Percentiles rank a stretch among this genome's conserved stretches.
These are phyloP conservation scores for Phytophthora agathidicida DNA, from an alignment of 352 stramenopile species.

Conservation along the genomic window DNA sequence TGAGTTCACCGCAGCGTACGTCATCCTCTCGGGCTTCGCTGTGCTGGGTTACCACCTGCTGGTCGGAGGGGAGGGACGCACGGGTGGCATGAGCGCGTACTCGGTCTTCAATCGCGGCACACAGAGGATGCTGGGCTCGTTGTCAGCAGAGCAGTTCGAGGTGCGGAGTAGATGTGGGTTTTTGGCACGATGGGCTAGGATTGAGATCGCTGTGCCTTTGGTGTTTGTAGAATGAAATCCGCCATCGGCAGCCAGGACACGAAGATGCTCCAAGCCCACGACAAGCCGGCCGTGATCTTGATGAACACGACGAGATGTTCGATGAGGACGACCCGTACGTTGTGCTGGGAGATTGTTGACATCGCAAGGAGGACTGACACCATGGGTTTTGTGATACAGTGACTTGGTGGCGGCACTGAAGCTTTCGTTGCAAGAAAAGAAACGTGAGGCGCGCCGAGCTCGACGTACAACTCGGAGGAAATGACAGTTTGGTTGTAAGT, in stretches of 20 bases:
- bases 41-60: conserved; percentile 49
- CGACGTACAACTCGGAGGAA: conserved; percentile 49
- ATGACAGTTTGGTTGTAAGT: conserved; percentile 16
- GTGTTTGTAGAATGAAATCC: conserved; percentile 73
- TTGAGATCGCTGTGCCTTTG: conserved; percentile 2
- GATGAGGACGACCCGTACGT: conserved; percentile 64
- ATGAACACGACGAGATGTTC: conserved; percentile 27
- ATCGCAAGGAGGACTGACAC: conserved; percentile 1
- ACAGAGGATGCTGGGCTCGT: conserved; percentile 75
- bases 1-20: conserved; percentile 69
- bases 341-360: background rate
- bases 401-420: conserved; percentile 58
- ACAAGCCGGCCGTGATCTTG: background rate
- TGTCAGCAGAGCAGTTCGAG: conserved; percentile 88
- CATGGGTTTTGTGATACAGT: conserved; percentile 26
- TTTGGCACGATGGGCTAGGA: background rate
- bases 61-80: conserved; percentile 15
- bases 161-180: conserved; percentile 27
- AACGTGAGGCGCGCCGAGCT: conserved; percentile 53
- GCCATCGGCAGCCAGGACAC: conserved; percentile 47
- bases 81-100: conserved; percentile 68
- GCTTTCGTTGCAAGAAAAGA: conserved; percentile 73
- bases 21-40: conserved; percentile 62
- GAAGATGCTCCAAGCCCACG: conserved; percentile 24
- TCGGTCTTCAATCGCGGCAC: conserved; percentile 81